Evolutionary conservation across 192 early-diverging fungal genomes (phyloP).

Genomic region (Backusella circina): DNA sequence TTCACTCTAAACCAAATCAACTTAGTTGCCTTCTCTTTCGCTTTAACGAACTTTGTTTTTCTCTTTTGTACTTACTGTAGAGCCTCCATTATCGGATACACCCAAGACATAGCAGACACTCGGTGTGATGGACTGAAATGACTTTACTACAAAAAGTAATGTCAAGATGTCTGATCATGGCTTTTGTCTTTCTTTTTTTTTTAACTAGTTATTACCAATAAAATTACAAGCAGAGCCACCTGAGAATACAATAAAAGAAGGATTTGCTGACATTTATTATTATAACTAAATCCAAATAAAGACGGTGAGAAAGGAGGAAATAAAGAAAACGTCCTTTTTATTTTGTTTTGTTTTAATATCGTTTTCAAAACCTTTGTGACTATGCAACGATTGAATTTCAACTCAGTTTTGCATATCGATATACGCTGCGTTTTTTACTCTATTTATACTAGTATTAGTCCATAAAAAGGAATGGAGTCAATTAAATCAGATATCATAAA

Average conservation of each 20-base stretch:
- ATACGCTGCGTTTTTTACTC: neutral
- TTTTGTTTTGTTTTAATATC: neutral
- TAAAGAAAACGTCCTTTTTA: neutral
- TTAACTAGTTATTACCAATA: constrained; percentile 37
- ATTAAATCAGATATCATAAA: neutral
- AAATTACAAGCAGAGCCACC: constrained; percentile 75
- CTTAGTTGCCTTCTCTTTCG: neutral
- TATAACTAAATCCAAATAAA: constrained; percentile 4
- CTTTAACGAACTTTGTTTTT: neutral
- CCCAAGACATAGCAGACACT: constrained; percentile 67
- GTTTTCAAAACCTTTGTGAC: neutral
- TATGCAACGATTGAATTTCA: neutral
- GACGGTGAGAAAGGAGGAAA: neutral
- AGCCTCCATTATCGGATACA: constrained; percentile 71
- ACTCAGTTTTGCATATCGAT: neutral
- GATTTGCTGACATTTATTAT: neutral
- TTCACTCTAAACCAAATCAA: constrained; percentile 41
- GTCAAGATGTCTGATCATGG: too few relatives aligned
- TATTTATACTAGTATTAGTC: neutral
- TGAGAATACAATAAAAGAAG: constrained; percentile 64
- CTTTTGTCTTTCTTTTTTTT: neutral
- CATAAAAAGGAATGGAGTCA: neutral
- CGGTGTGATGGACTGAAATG: constrained; percentile 59
- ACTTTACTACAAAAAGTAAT: constrained; percentile 21
- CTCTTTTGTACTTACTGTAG: constrained; percentile 30